Base-by-base conservation (phyloP, 768 basidiomycete species). In the Agaricus sinodeliciosus region DNA sequence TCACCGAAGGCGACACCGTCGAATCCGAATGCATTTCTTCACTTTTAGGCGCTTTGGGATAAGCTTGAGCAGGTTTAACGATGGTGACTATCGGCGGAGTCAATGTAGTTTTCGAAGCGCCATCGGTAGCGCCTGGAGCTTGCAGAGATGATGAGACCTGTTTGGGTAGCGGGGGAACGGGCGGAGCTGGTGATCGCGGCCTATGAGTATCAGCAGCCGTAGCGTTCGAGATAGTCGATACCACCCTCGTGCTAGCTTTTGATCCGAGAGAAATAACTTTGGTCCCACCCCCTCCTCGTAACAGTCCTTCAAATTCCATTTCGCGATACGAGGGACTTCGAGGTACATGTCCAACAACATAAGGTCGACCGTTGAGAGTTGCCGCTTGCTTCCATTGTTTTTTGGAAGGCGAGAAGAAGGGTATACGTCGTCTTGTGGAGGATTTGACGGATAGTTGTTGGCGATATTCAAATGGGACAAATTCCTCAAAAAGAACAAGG, bases 401-500 rank as follows among this genome's bases (percentile, higher is more conserved):
- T 59, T 74, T 79, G 26, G 75, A 72, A 18, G 77, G 67, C 9
- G 81, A 74, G 58, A 90, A 88, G 36, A 87, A 69, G 3, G 84
- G 84, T n/a, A 90, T 67, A 7, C 83, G 81, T n/a, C 78, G 74
- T 13, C 82, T 76, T 15, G 67, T 71, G 7, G 71, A 72, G 0
- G 75, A 70, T 3, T 78, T 73, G 13, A 76, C 72, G 5, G 81
- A 80, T 5, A 94, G 76, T 58, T 90, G 84, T 42, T 88, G 82
- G 3, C 89, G 76, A 61, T 92, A 93, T 63, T 93, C 94, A 36
- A 80, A 70, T 0, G 94, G 95, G 3, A 99, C 92, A 51, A 91
- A 89, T 67, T 98, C 96, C 68, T 99, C 94, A 58, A 92, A 94
- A 5, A 97, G 70, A 48, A 96, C 78, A 44, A 91, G 79, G 0